Evolutionary conservation across 2,329 filamentous ascomycete genomes (phyloP).

Genomic region (Aspergillus chevalieri): DNA sequence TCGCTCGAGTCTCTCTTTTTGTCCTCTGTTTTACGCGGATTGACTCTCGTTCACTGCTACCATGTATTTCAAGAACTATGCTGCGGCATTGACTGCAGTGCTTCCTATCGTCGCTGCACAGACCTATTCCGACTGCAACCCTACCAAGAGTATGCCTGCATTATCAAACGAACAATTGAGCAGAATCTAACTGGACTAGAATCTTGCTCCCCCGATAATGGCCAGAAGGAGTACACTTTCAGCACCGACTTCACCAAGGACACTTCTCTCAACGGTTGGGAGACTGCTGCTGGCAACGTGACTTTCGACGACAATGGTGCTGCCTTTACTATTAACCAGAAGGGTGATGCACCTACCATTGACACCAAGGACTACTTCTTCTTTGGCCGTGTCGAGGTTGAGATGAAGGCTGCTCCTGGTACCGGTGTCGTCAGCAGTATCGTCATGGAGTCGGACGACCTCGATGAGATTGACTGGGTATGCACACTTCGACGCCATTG

Average conservation of each 20-base stretch:
- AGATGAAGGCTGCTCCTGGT: slow-evolving; percentile 78
- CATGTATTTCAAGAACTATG: slow-evolving; percentile 29
- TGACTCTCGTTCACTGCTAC: slow-evolving; percentile 2
- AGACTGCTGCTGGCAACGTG: slow-evolving; percentile 60
- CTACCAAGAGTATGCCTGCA: slow-evolving; percentile 33
- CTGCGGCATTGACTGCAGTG: slow-evolving; percentile 25
- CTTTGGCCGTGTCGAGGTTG: slow-evolving; percentile 85
- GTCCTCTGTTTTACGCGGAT: background rate
- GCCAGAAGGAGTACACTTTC: slow-evolving; percentile 49
- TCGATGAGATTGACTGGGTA: slow-evolving; percentile 97
- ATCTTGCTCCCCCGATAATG: slow-evolving; percentile 63
- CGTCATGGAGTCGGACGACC: slow-evolving; percentile 83
- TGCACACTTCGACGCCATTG: slow-evolving; percentile 54
- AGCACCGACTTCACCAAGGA: slow-evolving; percentile 39
- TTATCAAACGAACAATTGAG: background rate
- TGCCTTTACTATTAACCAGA: slow-evolving; percentile 68
- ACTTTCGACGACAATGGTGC: slow-evolving; percentile 66
- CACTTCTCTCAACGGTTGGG: slow-evolving; percentile 55
- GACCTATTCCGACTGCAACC: slow-evolving; percentile 71
- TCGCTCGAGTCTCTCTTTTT: background rate
- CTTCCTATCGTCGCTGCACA: slow-evolving; percentile 51
- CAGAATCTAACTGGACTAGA: slow-evolving; percentile 6
- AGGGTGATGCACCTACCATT: slow-evolving; percentile 81
- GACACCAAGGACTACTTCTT: slow-evolving; percentile 93
- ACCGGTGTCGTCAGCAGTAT: slow-evolving; percentile 87